Evolutionary conservation across 805 yeast genomes (phyloP).

Genomic region (Candida palmyrensis): DNA sequence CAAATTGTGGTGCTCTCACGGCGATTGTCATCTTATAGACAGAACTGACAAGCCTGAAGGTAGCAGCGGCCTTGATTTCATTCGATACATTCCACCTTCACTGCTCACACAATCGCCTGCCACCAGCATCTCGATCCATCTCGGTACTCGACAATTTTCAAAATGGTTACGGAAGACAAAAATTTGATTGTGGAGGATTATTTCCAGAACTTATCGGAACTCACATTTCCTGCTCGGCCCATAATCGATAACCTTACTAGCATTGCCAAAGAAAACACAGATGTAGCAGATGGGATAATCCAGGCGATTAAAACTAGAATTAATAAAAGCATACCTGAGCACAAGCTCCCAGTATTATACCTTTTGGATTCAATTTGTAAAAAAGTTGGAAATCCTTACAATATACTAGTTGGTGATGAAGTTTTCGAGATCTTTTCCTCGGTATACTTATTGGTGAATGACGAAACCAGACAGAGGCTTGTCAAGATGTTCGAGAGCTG

Average conservation of each 20-base stretch:
- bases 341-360: slow-evolving; percentile 80
- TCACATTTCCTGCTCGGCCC: slow-evolving; percentile 87
- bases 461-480: slow-evolving; percentile 66
- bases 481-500: slow-evolving; percentile 82
- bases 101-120: too few relatives aligned
- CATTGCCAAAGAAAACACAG: slow-evolving; percentile 80
- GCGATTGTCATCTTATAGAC: too few relatives aligned
- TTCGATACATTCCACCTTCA: too few relatives aligned
- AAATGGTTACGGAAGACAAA: slow-evolving; percentile 1
- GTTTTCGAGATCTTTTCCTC: slow-evolving; percentile 66
- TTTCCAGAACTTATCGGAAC: slow-evolving; percentile 61
- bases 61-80: too few relatives aligned
- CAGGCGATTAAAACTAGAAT: slow-evolving; percentile 73
- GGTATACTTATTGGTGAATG: slow-evolving; percentile 76
- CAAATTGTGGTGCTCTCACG: too few relatives aligned
- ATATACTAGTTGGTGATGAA: slow-evolving; percentile 66
- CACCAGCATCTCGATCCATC: too few relatives aligned
- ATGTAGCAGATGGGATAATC: slow-evolving; percentile 71
- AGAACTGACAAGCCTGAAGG: too few relatives aligned
- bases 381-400: slow-evolving; percentile 86
- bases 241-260: slow-evolving; percentile 80
- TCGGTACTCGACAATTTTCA: too few relatives aligned
- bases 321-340: slow-evolving; percentile 70
- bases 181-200: slow-evolving; percentile 46
- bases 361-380: slow-evolving; percentile 88